Base-by-base conservation (phyloP, 2,329 filamentous ascomycete species). In the Xylaria polymorpha region DNA sequence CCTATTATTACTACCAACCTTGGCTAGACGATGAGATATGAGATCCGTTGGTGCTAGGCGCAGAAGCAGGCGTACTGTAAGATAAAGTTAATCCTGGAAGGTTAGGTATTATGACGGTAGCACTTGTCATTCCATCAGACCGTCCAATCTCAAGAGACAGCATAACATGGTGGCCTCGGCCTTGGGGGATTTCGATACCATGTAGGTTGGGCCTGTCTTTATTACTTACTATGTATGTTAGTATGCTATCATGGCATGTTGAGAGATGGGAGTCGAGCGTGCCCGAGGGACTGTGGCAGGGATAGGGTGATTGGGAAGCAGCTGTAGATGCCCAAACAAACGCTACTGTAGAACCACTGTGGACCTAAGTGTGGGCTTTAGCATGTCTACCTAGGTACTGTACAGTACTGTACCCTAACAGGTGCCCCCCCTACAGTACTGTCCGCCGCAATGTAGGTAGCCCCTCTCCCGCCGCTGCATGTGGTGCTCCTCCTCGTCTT, bases 81-180 rank as follows among this genome's bases (percentile, higher is more conserved):
- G 25, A 29, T 25, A 35, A 53, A 63, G 61, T 20, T 46, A 55
- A 65, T 53, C n/a, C 48, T 66, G 39, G 39, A n/a, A n/a, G n/a
- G n/a, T n/a, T n/a, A n/a, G n/a, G n/a, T 37, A n/a, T 48, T 46
- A 46, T 53, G 22, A 44, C 20, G 37, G n/a, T 44, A 9, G 39
- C 25, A 29, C 25, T 7, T 53, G 32, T 18, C 20, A 50, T 35
- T 48, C 15, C 9, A 22, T 20, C 6, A 18, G 37, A 3, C 48
- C 53, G 8, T 22, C 37, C 15, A 29, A 29, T 29, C 35, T 55
- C 51, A 35, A 60, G 8, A 14, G 55, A 35, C 25, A 4, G 7
- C 25, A 20, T 15, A 6, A 39, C 43, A 29, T 22, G 15, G 20
- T 41, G 25, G 29, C n/a, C 35, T 4, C 44, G 43, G 29, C 18